Conservation (phyloP, 345 rosid species). For the Adansonia digitata region DNA sequence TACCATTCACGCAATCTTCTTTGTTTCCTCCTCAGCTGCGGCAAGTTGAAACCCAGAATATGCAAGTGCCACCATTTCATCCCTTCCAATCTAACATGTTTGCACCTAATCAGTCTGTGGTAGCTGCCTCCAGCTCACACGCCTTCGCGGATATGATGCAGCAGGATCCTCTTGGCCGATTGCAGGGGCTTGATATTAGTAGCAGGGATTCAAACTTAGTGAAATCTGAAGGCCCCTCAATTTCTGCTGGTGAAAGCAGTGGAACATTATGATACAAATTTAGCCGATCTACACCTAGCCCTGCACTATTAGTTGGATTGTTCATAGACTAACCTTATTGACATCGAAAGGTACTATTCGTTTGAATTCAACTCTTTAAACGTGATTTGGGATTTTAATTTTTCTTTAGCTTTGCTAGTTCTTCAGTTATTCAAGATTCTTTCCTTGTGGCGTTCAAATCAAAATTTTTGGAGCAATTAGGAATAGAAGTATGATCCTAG, state of each 20-base stretch:
- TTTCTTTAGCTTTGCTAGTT: slow-evolving; percentile 19
- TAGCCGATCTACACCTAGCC: slow-evolving; percentile 9
- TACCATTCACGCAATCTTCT: slow-evolving; percentile 42
- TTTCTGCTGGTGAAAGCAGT: slow-evolving; percentile 73
- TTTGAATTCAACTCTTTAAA: slow-evolving; percentile 29
- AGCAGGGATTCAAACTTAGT: slow-evolving; percentile 50
- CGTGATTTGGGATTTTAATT: slow-evolving; percentile 25
- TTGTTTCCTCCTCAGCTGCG: slow-evolving; percentile 47
- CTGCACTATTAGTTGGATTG: slow-evolving; percentile 32
- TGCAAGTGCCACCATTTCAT: slow-evolving; percentile 54
- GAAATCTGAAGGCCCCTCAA: slow-evolving; percentile 61
- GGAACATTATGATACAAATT: slow-evolving; percentile 42
- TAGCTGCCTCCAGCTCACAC: slow-evolving; percentile 30
- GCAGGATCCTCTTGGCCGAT: slow-evolving; percentile 60
- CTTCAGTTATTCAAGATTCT: slow-evolving; percentile 18
- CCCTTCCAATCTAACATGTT: slow-evolving; percentile 45
- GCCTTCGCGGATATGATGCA: slow-evolving; percentile 56
- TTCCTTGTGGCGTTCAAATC: slow-evolving; percentile 16
- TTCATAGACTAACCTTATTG: slow-evolving; percentile 53
- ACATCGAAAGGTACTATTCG: slow-evolving; percentile 26
- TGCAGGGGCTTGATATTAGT: slow-evolving; percentile 83
- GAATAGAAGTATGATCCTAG: slow-evolving; percentile 24
- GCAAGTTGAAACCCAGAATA: slow-evolving; percentile 30
- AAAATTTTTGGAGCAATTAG: slow-evolving; percentile 24
- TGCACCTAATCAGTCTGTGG: slow-evolving; percentile 34